Conservation (phyloP, 805 yeast genomes). For the Komagataella ulmi region DNA sequence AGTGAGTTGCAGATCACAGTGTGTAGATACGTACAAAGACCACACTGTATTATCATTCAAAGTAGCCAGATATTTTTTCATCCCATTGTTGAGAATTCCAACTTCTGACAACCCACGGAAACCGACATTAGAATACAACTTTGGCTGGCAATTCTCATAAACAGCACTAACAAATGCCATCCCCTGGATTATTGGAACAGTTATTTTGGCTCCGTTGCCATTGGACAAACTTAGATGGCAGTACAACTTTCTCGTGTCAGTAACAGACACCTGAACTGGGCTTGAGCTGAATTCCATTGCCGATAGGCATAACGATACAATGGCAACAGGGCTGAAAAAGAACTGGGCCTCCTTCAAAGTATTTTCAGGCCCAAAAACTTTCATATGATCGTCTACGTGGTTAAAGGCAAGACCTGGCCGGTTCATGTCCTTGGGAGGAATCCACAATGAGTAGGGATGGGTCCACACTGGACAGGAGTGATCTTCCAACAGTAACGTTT, state of each 20-base stretch:
- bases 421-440: constrained; percentile 25
- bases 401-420: constrained; percentile 45
- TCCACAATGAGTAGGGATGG: constrained; percentile 66
- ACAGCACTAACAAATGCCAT: constrained; percentile 65
- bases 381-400: constrained; percentile 42
- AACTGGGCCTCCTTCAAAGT: constrained; percentile 24
- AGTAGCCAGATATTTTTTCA: constrained; percentile 13
- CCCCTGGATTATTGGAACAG: constrained; percentile 66
- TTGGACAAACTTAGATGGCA: constrained; percentile 6
- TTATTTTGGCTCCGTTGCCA: constrained; percentile 19
- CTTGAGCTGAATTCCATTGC: constrained; percentile 22
- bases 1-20: neutral
- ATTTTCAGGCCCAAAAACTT: constrained; percentile 51
- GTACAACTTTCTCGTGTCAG: neutral
- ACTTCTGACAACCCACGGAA: constrained; percentile 18
- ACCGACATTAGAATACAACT: constrained; percentile 52
- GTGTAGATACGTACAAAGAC: constrained; percentile 43
- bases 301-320: constrained; percentile 39
- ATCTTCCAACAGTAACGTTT: constrained; percentile 49
- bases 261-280: neutral
- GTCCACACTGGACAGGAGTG: constrained; percentile 62
- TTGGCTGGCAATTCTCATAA: constrained; percentile 38
- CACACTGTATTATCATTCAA: constrained; percentile 47
- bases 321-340: constrained; percentile 52
- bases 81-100: neutral